Percentiles rank a stretch among this genome's conserved stretches.
These are phyloP conservation scores for Citeromyces hawaiiensis DNA, from an alignment of 1,139 yeast species.

Conservation along the genomic window DNA sequence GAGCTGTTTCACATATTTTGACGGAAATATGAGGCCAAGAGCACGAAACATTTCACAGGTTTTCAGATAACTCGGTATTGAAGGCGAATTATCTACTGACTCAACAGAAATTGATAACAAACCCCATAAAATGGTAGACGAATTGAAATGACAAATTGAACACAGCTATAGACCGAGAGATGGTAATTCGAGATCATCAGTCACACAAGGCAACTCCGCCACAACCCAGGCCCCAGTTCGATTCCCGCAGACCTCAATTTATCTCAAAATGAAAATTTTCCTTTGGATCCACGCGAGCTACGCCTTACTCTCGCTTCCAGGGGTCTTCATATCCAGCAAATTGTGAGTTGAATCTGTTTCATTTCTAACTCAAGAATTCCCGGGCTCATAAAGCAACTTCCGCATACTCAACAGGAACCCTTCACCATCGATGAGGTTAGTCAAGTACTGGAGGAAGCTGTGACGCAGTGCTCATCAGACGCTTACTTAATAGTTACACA, in stretches of 20 bases:
- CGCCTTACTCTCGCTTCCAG: constrained; percentile 10
- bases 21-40: too few species aligned
- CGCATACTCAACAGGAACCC: constrained; percentile 18
- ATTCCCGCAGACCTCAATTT: not conserved
- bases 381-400: constrained; percentile 20
- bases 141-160: too few species aligned
- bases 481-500: constrained; percentile 55
- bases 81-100: too few species aligned
- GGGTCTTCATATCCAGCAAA: constrained; percentile 20
- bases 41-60: too few species aligned
- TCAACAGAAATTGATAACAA: too few species aligned
- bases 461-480: constrained; percentile 56
- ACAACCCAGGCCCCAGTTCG: not conserved
- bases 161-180: too few species aligned
- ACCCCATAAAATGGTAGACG: too few species aligned
- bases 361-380: constrained; percentile 18
- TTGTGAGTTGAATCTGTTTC: constrained; percentile 10
- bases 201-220: not conserved
- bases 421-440: constrained; percentile 25
- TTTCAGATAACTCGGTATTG: too few species aligned
- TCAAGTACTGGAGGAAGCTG: constrained; percentile 30
- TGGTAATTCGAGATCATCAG: too few species aligned
- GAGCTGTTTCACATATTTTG: too few species aligned
- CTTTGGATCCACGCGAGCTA: not conserved
- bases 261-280: not conserved